Conservation (phyloP, 768 basidiomycete genomes). For the Podaxis mareebaensis region DNA sequence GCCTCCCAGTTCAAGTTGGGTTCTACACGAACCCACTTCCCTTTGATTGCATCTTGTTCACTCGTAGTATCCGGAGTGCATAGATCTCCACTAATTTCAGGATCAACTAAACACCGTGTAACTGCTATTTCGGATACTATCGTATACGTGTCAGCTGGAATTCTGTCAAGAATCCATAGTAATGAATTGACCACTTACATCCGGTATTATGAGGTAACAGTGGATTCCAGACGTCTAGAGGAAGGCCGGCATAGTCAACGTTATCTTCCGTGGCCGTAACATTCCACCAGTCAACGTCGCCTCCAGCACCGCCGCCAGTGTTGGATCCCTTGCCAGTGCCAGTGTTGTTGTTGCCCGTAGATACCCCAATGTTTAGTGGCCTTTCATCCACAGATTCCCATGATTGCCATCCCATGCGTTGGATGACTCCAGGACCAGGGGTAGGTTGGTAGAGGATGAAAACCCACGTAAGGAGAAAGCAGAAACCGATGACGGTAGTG, state of each 20-base stretch:
- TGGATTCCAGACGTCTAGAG: conserved; percentile 80
- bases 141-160: conserved; percentile 7
- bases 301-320: conserved; percentile 12
- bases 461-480: conserved; percentile 69
- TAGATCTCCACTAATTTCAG: conserved; percentile 52
- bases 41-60: conserved; percentile 73
- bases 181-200: conserved; percentile 44
- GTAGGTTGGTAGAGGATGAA: conserved; percentile 83
- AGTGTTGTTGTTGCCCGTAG: conserved; percentile 9
- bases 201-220: conserved; percentile 76
- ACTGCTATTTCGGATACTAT: conserved; percentile 83
- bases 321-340: conserved; percentile 4
- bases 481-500: conserved; percentile 63
- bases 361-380: conserved; percentile 1
- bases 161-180: neutral
- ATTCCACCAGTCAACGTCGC: conserved; percentile 72
- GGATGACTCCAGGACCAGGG: conserved; percentile 65
- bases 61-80: conserved; percentile 71
- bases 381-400: conserved; percentile 63
- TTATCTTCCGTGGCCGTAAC: conserved; percentile 41
- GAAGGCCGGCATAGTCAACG: conserved; percentile 67
- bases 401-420: conserved; percentile 85
- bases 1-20: conserved; percentile 73
- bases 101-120: conserved; percentile 64
- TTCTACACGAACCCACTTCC: conserved; percentile 89